Evolutionary conservation across 2,329 filamentous ascomycete species (phyloP).

Genomic region (Claviceps sp.): DNA sequence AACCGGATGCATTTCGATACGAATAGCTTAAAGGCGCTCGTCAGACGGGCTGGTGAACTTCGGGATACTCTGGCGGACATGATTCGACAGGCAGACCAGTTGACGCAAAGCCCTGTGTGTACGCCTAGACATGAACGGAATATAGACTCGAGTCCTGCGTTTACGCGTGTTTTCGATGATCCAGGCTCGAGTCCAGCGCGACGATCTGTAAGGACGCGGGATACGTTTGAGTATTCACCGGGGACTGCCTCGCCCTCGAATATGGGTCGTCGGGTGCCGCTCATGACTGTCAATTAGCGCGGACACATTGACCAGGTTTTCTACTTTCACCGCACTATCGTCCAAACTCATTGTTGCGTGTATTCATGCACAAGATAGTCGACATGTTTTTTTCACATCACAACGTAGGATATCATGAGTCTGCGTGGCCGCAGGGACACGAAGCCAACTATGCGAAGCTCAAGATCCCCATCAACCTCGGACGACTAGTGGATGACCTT

Average conservation of each 20-base stretch:
- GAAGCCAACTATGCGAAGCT: too few relatives aligned
- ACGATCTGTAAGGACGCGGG: constrained; percentile 36
- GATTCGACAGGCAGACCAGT: constrained; percentile 44
- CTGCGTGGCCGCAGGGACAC: too few relatives aligned
- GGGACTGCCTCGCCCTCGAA: constrained; percentile 38
- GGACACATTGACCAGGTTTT: not conserved
- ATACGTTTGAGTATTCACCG: constrained; percentile 35
- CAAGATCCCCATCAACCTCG: too few relatives aligned
- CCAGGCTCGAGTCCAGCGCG: constrained; percentile 40
- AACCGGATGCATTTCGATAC: constrained; percentile 52
- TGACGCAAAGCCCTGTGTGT: constrained; percentile 40
- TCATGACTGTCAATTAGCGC: constrained; percentile 47
- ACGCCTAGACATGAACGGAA: constrained; percentile 33
- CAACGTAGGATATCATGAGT: too few relatives aligned
- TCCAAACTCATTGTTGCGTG: not conserved
- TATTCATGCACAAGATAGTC: not conserved
- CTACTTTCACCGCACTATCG: not conserved
- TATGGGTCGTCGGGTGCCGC: constrained; percentile 41
- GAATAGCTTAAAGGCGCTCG: constrained; percentile 52
- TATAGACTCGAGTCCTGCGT: constrained; percentile 49
- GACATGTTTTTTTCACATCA: too few relatives aligned
- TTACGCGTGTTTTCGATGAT: constrained; percentile 53
- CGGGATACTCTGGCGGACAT: constrained; percentile 46
- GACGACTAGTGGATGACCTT: not conserved
- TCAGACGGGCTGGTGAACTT: constrained; percentile 47